Evolutionary conservation across 1,284 basidiomycete species (phyloP), one percentile per base, ranked within the genome.

Genomic region (Hortiboletus rubellus): DNA sequence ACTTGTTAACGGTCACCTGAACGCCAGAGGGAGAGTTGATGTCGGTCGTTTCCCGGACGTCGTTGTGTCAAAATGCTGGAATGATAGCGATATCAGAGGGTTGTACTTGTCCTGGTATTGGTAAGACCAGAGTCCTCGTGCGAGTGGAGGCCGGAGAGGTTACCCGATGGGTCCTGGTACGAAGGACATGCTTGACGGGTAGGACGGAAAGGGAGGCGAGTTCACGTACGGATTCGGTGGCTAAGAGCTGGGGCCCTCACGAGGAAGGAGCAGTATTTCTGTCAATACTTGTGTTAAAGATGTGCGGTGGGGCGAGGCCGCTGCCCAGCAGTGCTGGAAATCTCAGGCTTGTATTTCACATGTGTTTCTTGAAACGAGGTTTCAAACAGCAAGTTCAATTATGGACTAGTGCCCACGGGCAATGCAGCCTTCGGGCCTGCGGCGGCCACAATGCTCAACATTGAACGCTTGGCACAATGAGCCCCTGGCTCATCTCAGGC

Each of bases 71-170:
- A 24, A 17, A n/a, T 7, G 7, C 30, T 7, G 12, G 5, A 7
- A 17, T 11, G 11, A 36, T 7, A n/a, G 17, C 15, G n/a, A 50
- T 15, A 46, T 44, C 27, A 31, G 0, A 48, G 43, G 44, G 30
- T 31, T 24, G 33, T 46, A 60, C 76, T 56, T 59, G 89, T 91
- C 86, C 92, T 94, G 66, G 78, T 62, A 81, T 95, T 94, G 68
- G 87, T 85, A 63, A 95, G 79, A 62, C 92, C 92, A 60, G 93
- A 95, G 82, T 84, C 94, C 74, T 94, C 95, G 82, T 83, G 81
- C 33, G 93, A 94, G 80, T 94, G 90, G 66, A 92, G 69, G 80
- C 92, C 94, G 59, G 81, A 77, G 72, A 94, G 83, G 82, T 95
- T 95, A 65, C 90, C 92, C 22, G 22, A 22, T 3, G 22, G 22